A percentile compares a stretch with the other conserved stretches of the same genome.
These are phyloP conservation scores for Dunaliella salina DNA, from an alignment of 163 green algal genomes.

Conservation along the genomic window DNA sequence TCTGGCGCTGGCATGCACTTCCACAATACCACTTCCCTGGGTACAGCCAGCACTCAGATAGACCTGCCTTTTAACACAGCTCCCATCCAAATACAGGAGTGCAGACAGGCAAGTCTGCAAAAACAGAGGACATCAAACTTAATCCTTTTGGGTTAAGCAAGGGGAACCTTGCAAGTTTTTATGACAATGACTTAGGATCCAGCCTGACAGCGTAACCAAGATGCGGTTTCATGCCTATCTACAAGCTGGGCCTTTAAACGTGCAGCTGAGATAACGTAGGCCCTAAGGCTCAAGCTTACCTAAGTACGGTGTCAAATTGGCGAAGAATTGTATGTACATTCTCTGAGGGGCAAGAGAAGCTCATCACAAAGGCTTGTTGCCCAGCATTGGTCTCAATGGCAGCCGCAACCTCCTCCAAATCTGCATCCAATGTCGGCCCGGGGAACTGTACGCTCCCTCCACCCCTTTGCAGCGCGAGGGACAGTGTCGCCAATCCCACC, in stretches of 20 bases:
- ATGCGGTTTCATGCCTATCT: no score
- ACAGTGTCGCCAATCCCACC: constrained; percentile 64
- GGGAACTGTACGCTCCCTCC: constrained; percentile 60
- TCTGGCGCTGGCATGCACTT: no score
- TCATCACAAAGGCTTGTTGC: not conserved
- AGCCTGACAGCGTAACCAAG: no score
- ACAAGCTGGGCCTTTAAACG: not conserved
- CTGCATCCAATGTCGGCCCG: constrained; percentile 48
- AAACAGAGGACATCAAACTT: no score
- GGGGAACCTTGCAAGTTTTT: no score
- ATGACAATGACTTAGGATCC: no score
- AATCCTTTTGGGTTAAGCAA: no score
- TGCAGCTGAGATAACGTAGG: not conserved
- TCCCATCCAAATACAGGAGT: no score
- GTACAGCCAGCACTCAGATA: no score
- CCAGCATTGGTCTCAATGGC: not conserved
- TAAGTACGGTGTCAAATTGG: constrained; percentile 41
- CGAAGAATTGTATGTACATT: constrained; percentile 52
- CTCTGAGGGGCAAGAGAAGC: constrained; percentile 60
- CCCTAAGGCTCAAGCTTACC: not conserved
- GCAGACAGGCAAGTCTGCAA: no score
- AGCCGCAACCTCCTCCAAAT: constrained; percentile 64
- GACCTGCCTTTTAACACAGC: no score
- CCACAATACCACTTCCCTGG: no score
- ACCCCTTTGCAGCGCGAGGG: constrained; percentile 59